Base-by-base conservation (phyloP, 1,284 basidiomycete genomes). In the Cryptococcus sp. region DNA sequence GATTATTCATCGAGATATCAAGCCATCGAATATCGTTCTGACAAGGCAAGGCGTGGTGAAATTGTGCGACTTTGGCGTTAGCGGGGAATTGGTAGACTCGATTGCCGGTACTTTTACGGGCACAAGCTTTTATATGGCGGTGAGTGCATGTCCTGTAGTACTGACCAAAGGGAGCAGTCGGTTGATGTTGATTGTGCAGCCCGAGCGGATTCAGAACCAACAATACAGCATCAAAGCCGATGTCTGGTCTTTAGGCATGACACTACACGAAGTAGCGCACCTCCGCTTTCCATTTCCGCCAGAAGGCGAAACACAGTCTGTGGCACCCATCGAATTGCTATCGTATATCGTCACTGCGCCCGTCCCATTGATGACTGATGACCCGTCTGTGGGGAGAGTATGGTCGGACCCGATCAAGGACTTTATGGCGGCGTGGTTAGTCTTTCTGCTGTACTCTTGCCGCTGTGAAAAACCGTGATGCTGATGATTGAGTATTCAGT, bases 1-100 rank as follows among this genome's bases (percentile, higher is more conserved):
- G 75, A 95, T 94, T 55, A 96, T 99, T 65, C 96, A 99, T 77
- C 84, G 96, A 59, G 94, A 98, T 77, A 97, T 99, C 81, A 99
- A 98, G 74, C 95, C 95, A 11, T 92, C 92, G 26, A 98, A 98
- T 78, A 88, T 98, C 62, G 84, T 98, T 48, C 82, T 99, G 47
- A 91, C 93, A 1, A 82, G 85, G 39, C 83, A 89, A 65, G 95
- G 95, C 23, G 80, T 91, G 46, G 88, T 98, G 74, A 97, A 95
- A 79, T 82, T 99, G 10, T 89, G 86, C 76, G 95, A 99, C 79
- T 97, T 99, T 75, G 95, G 95, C 39, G 95, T 99, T 8, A 95
- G 93, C 19, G 95, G 95, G 25, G 92, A 96, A 79, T 83, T 99
- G 46, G 86, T 97, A 66, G 86, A 90, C 72, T 95, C 92, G 23